These are phyloP conservation scores for Volvox africanus DNA, from an alignment of 139 green algal species.

Conservation along the genomic window DNA sequence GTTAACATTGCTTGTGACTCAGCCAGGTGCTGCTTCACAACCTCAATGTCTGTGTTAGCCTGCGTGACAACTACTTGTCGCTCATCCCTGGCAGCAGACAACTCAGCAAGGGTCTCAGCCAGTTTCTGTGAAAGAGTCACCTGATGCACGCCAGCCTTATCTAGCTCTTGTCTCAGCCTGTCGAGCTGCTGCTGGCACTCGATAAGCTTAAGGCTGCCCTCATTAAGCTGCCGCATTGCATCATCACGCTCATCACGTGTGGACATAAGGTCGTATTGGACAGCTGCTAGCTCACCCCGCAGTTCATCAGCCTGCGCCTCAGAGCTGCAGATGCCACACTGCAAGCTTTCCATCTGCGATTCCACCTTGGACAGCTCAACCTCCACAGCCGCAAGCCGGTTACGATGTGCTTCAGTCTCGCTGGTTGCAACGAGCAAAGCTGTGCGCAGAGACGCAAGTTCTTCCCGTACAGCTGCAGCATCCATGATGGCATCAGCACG, in stretches of 20 bases:
- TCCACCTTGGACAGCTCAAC: background rate
- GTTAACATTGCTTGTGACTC: background rate
- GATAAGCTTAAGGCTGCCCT: background rate
- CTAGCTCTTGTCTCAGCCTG: background rate
- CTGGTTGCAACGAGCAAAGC: background rate
- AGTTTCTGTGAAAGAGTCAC: background rate
- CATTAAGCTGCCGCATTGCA: background rate
- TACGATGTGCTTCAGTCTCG: background rate
- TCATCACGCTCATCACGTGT: background rate
- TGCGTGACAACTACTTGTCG: background rate
- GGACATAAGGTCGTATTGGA: background rate
- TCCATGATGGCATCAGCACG: background rate
- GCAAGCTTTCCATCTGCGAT: background rate
- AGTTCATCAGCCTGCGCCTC: slow-evolving; percentile 23
- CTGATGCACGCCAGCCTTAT: background rate
- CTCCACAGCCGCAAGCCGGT: background rate
- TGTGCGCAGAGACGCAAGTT: background rate
- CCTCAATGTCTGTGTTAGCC: background rate
- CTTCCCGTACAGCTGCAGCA: background rate
- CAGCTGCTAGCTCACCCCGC: background rate
- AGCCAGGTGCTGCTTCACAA: background rate
- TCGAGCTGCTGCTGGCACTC: background rate
- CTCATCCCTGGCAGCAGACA: background rate
- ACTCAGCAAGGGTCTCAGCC: background rate
- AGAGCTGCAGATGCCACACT: background rate